phyloP scores from a whole-genome alignment of 495 filamentous ascomycete genomes.

The Pseudoneurospora amorphoporcata region DNA sequence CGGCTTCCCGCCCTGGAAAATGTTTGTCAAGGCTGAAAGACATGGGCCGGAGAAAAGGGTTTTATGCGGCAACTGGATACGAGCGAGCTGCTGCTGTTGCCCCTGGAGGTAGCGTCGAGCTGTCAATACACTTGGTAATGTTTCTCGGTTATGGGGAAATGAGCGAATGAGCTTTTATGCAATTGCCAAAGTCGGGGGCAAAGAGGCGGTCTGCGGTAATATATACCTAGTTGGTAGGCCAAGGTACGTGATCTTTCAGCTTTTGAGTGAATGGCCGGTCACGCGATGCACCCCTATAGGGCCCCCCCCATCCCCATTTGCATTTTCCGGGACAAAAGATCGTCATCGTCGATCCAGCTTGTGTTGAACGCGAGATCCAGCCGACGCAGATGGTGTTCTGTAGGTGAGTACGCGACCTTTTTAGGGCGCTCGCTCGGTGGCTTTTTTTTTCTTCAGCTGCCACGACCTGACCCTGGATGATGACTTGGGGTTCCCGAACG shows the following conservation, averaged over 20 bases:
- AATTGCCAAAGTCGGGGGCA: background rate
- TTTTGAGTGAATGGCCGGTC: background rate
- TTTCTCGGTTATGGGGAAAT: background rate
- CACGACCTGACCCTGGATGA: background rate
- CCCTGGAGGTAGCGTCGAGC: background rate
- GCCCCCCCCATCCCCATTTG: background rate
- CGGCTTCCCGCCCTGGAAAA: background rate
- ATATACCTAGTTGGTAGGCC: background rate
- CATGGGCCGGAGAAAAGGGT: background rate
- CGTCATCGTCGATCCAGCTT: background rate
- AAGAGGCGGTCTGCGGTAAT: background rate
- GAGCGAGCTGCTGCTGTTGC: background rate
- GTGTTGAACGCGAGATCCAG: background rate
- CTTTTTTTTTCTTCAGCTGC: background rate
- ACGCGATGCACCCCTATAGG: background rate
- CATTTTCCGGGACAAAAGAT: background rate
- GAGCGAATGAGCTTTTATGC: background rate
- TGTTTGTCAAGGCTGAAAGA: background rate
- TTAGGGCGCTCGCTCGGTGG: background rate
- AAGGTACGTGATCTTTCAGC: background rate
- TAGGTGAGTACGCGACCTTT: background rate
- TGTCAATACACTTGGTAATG: background rate
- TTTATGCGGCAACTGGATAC: background rate
- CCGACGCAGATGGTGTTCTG: background rate
- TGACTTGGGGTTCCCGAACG: background rate